Percentiles rank a stretch among this genome's conserved stretches.
phyloP scores from a whole-genome alignment of 441 rosid genomes.

The Corymbia citriodora region DNA sequence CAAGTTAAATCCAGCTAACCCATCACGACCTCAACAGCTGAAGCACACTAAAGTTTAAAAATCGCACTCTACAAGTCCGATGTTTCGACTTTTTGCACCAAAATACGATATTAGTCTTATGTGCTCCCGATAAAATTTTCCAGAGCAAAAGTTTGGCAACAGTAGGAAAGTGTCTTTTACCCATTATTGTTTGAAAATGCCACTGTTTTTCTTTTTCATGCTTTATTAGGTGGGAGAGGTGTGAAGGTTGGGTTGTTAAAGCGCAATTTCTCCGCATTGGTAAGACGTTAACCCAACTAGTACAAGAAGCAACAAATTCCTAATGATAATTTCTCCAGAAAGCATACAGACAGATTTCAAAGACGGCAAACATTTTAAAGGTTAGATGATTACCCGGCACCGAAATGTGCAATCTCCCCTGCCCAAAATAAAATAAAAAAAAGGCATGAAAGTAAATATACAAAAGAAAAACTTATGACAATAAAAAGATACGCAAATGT shows the following conservation, averaged over 20 bases:
- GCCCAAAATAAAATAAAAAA: slow-evolving; percentile 10
- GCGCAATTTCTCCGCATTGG: neutral
- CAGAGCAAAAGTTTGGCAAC: neutral
- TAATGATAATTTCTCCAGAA: neutral
- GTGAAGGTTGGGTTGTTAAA: neutral
- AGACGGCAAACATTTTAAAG: slow-evolving; percentile 15
- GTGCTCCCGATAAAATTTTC: neutral
- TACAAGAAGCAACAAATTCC: slow-evolving; percentile 9
- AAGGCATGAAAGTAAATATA: neutral
- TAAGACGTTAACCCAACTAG: neutral
- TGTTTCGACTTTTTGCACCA: neutral
- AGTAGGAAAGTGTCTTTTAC: neutral
- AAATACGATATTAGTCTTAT: neutral
- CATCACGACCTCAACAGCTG: no score
- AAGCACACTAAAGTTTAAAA: neutral
- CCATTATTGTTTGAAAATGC: neutral
- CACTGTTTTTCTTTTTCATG: neutral
- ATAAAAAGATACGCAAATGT: neutral
- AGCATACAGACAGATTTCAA: neutral
- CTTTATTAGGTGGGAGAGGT: neutral
- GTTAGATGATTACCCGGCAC: slow-evolving; percentile 78
- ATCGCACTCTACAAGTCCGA: neutral
- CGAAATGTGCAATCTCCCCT: slow-evolving; percentile 97
- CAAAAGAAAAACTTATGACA: neutral
- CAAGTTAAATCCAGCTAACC: neutral